phyloP scores from a whole-genome alignment of 2,329 filamentous ascomycete species.

The Venturia pyrina region DNA sequence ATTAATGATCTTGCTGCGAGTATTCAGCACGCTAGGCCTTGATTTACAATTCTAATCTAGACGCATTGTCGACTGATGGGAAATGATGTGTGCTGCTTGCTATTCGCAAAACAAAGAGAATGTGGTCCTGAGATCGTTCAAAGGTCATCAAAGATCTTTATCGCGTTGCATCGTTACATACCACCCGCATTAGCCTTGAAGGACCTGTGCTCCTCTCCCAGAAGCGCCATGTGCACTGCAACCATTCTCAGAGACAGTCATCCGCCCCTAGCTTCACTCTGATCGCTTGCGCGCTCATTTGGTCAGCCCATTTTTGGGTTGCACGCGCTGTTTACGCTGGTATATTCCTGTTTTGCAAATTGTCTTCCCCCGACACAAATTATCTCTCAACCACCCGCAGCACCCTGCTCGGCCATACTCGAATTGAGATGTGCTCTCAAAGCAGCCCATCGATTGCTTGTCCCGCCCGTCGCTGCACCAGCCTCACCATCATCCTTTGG shows the following conservation, averaged over 20 bases:
- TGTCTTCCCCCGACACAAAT: background rate
- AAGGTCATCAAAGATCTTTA: background rate
- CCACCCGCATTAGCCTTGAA: background rate
- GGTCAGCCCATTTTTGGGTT: background rate
- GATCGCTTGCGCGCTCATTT: no score
- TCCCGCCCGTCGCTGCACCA: constrained; percentile 4
- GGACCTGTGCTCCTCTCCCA: background rate
- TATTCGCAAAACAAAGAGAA: no score
- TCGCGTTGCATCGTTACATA: background rate
- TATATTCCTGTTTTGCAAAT: background rate
- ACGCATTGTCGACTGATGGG: no score
- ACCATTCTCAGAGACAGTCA: background rate
- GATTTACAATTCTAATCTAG: no score
- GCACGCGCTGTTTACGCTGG: background rate
- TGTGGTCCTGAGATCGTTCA: no score
- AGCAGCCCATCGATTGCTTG: constrained; percentile 62
- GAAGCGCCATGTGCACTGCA: no score
- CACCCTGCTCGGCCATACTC: constrained; percentile 56
- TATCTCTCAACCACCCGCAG: background rate
- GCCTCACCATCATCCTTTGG: constrained; percentile 5
- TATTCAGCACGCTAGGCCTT: no score
- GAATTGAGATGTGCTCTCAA: constrained; percentile 73
- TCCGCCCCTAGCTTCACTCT: background rate
- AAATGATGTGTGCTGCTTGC: no score
- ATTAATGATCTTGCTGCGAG: no score